phyloP scores from a whole-genome alignment of 2,329 filamentous ascomycete genomes.

The Leptographium wingfieldii region DNA sequence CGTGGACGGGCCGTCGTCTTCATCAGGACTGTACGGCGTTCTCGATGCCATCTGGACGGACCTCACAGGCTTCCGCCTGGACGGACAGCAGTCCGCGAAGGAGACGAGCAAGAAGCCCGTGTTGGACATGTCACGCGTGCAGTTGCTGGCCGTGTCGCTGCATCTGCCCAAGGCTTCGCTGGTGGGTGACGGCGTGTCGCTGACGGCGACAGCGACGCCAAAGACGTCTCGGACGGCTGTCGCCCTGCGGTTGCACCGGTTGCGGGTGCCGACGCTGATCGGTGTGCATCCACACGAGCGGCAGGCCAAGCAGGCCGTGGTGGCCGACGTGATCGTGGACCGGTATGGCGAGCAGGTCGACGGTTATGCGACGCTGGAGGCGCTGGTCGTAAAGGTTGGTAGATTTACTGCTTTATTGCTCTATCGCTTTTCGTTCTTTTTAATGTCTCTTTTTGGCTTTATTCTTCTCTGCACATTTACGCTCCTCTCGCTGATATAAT shows the following conservation, averaged over 20 bases:
- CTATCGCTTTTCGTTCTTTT: no score
- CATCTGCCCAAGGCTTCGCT: constrained; percentile 54
- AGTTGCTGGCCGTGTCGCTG: constrained; percentile 38
- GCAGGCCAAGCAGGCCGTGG: constrained; percentile 13
- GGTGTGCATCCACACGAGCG: constrained; percentile 65
- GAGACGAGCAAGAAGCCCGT: constrained; percentile 17
- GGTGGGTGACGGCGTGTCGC: constrained; percentile 11
- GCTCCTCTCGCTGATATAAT: constrained; percentile 14
- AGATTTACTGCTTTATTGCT: no score
- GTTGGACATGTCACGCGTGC: constrained; percentile 24
- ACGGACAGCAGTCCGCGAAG: constrained; percentile 18
- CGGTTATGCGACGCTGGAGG: constrained; percentile 43
- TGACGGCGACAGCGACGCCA: constrained; percentile 6
- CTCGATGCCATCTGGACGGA: constrained; percentile 24
- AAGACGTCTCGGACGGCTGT: constrained; percentile 2
- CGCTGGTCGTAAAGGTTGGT: constrained; percentile 41
- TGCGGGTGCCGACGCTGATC: constrained; percentile 55
- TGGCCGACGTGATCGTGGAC: constrained; percentile 34
- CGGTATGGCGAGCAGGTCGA: constrained; percentile 32
- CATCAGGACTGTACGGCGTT: constrained; percentile 16
- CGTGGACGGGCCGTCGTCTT: constrained; percentile 9
- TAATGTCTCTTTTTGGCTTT: not conserved
- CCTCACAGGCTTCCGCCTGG: constrained; percentile 23
- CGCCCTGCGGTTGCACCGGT: constrained; percentile 36
- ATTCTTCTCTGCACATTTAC: not conserved